phyloP scores from a whole-genome alignment of 1,284 basidiomycete genomes.

The Leccinum huronense region DNA sequence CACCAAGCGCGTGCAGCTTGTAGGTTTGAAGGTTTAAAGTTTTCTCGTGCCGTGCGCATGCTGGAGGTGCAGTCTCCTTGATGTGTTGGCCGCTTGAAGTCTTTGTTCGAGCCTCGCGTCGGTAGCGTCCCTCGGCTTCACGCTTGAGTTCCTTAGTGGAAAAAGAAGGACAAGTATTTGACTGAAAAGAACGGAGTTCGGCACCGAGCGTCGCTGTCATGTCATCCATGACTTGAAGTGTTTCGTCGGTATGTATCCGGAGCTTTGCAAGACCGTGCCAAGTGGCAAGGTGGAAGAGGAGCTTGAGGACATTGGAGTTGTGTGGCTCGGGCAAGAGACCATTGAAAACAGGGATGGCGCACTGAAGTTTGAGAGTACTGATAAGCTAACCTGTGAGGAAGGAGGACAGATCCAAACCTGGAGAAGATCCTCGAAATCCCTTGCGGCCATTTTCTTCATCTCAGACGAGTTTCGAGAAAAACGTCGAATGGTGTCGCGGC shows the following conservation, averaged over 20 bases:
- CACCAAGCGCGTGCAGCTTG: neutral
- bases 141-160: neutral
- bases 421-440: neutral
- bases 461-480: constrained; percentile 1
- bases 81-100: neutral
- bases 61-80: neutral
- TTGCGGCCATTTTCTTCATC: constrained; percentile 1
- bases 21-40: neutral
- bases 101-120: neutral
- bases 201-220: neutral
- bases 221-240: neutral
- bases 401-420: neutral
- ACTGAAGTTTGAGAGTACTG: neutral
- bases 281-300: neutral
- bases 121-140: neutral
- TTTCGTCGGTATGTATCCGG: neutral
- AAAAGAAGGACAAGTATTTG: neutral
- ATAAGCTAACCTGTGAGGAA: neutral
- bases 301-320: neutral
- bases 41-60: neutral
- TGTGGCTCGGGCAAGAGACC: neutral
- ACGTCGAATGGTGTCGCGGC: neutral
- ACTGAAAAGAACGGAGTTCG: neutral
- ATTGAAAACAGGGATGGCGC: neutral
- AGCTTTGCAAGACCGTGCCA: neutral